Percentiles rank a stretch among this genome's conserved stretches.
Evolutionary conservation across 192 early-diverging fungal genomes (phyloP).

Genomic region (Rhizoclosmatium globosum): DNA sequence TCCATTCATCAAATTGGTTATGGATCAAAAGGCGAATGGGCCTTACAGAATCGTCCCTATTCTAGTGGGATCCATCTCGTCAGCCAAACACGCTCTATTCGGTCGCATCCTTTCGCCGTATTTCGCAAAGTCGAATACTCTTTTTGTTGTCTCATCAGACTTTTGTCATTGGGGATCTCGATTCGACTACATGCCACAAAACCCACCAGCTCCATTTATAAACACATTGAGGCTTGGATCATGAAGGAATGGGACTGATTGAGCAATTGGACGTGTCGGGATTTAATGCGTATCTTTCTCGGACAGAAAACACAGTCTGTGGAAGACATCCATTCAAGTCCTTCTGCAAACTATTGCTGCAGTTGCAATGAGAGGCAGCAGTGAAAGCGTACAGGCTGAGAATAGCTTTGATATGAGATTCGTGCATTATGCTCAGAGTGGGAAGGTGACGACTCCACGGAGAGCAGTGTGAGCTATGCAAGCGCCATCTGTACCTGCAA

Average conservation of each 20-base stretch:
- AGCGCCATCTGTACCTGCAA: slow-evolving; percentile 21
- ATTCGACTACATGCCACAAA: slow-evolving; percentile 74
- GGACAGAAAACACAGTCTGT: slow-evolving; percentile 93
- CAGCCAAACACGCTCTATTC: slow-evolving; percentile 68
- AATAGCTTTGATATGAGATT: slow-evolving; percentile 62
- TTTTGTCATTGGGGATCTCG: slow-evolving; percentile 98
- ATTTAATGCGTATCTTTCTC: slow-evolving; percentile 76
- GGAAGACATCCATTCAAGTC: slow-evolving; percentile 91
- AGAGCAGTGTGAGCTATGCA: slow-evolving; percentile 70
- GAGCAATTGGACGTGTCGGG: slow-evolving; percentile 63
- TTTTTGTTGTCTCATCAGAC: slow-evolving; percentile 96
- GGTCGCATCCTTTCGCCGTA: slow-evolving; percentile 80
- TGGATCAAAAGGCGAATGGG: slow-evolving; percentile 50
- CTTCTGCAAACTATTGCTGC: slow-evolving; percentile 61
- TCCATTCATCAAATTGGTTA: slow-evolving; percentile 86
- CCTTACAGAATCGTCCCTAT: slow-evolving; percentile 85
- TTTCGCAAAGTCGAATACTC: slow-evolving; percentile 68
- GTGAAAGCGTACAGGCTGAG: slow-evolving; percentile 35
- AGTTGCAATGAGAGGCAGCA: neutral
- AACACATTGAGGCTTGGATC: slow-evolving; percentile 85
- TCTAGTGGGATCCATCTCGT: slow-evolving; percentile 79
- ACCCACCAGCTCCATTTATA: slow-evolving; percentile 63
- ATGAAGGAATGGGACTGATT: slow-evolving; percentile 81
- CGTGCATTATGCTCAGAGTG: slow-evolving; percentile 88
- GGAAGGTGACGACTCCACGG: slow-evolving; percentile 60